These are phyloP conservation scores for Boletus insuetus DNA, from an alignment of 768 basidiomycete genomes.

Conservation along the genomic window DNA sequence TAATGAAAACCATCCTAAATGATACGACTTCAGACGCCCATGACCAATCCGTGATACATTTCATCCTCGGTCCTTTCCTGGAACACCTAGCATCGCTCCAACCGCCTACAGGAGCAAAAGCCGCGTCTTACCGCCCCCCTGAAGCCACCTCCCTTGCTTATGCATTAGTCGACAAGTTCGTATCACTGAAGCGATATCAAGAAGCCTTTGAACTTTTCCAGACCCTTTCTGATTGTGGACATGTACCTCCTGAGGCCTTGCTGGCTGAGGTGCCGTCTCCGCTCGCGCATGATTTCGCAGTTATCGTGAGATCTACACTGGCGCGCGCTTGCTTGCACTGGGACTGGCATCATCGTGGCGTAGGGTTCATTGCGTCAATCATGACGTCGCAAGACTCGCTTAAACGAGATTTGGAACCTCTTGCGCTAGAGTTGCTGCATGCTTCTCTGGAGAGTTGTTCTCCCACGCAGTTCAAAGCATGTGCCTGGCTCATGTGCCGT, in stretches of 20 bases:
- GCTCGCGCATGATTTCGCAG: conserved; percentile 37
- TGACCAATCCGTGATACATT: conserved; percentile 23
- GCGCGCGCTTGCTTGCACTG: conserved; percentile 53
- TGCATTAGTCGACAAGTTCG: conserved; percentile 41
- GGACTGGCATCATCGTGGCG: conserved; percentile 48
- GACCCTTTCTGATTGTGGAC: conserved; percentile 41
- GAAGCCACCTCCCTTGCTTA: conserved; percentile 40
- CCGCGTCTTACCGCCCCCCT: conserved; percentile 40
- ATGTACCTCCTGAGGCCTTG: conserved; percentile 49
- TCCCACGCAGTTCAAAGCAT: conserved; percentile 36
- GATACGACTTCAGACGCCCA: conserved; percentile 9
- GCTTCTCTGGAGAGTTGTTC: conserved; percentile 38
- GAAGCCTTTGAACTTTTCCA: conserved; percentile 49
- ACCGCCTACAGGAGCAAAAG: conserved; percentile 26
- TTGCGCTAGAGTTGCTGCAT: conserved; percentile 46
- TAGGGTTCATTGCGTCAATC: conserved; percentile 35
- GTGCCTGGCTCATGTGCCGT: conserved; percentile 40
- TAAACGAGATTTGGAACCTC: conserved; percentile 27
- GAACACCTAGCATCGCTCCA: conserved; percentile 22
- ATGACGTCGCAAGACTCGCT: conserved; percentile 23
- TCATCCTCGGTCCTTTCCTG: conserved; percentile 34
- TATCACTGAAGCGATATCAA: conserved; percentile 32
- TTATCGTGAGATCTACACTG: conserved; percentile 49
- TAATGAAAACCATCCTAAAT: conserved; percentile 23
- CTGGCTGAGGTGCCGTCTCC: conserved; percentile 34